These are phyloP conservation scores for Penicillium arizonense DNA, from an alignment of 495 filamentous ascomycete genomes.

Conservation along the genomic window DNA sequence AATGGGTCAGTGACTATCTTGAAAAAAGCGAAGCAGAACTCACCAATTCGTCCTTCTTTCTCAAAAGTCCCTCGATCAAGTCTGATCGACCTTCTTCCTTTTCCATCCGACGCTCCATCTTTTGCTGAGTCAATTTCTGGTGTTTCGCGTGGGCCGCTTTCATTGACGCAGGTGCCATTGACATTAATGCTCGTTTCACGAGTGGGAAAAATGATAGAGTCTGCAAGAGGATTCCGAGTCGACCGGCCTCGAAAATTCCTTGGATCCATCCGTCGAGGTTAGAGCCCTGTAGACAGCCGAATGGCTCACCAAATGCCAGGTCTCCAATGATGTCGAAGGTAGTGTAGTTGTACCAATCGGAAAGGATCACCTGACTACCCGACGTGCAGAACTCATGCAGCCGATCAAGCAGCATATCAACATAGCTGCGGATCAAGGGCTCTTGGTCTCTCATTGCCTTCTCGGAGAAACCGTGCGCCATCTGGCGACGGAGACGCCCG, in stretches of 20 bases:
- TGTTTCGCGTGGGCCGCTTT: slow-evolving; percentile 33
- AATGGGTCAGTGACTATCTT: too few species aligned
- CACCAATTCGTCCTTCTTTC: slow-evolving; percentile 44
- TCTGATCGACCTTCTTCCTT: slow-evolving; percentile 38
- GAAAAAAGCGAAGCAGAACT: too few species aligned
- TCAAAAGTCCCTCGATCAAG: slow-evolving; percentile 49
- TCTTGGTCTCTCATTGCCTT: slow-evolving; percentile 44
- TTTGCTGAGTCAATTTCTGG: slow-evolving; percentile 31
- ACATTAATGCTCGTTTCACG: slow-evolving; percentile 19
- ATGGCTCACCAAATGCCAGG: slow-evolving; percentile 58
- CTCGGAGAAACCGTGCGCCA: slow-evolving; percentile 56
- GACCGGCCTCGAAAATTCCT: slow-evolving; percentile 40
- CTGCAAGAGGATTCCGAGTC: slow-evolving; percentile 26
- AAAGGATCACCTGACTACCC: slow-evolving; percentile 50
- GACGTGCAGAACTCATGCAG: slow-evolving; percentile 39
- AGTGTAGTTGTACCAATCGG: slow-evolving; percentile 56
- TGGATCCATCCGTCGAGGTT: slow-evolving; percentile 55
- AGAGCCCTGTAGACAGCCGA: slow-evolving; percentile 49
- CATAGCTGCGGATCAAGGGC: slow-evolving; percentile 37
- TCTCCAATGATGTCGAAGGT: slow-evolving; percentile 65
- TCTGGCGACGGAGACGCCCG: slow-evolving; percentile 36
- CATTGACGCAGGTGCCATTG: slow-evolving; percentile 15
- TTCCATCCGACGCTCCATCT: slow-evolving; percentile 42
- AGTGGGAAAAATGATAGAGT: slow-evolving; percentile 33
- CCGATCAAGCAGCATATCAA: slow-evolving; percentile 43